Conservation (phyloP, 2,329 filamentous ascomycete species). For the Aureobasidium sp. region DNA sequence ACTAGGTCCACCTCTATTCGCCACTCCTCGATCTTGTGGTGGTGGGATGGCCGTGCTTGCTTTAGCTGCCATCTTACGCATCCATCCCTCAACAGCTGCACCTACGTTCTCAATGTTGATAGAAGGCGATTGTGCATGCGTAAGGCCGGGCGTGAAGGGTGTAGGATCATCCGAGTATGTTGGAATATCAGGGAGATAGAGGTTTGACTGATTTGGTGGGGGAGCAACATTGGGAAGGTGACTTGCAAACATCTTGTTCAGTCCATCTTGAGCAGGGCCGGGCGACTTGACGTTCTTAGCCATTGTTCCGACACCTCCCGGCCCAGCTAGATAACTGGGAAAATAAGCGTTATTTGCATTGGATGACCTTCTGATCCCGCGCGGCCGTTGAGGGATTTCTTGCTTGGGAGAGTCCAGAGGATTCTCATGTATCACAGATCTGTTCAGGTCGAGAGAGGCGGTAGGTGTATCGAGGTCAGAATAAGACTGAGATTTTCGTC, state of each 20-base stretch:
- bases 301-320: constrained; percentile 83
- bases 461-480: constrained; percentile 58
- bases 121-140: constrained; percentile 21
- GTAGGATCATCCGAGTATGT: constrained; percentile 33
- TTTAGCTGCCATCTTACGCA: constrained; percentile 70
- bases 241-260: constrained; percentile 78
- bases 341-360: constrained; percentile 34
- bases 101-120: constrained; percentile 71
- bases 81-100: constrained; percentile 81
- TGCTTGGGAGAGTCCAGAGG: constrained; percentile 26
- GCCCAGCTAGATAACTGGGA: constrained; percentile 60
- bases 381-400: constrained; percentile 33
- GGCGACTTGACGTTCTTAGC: constrained; percentile 62
- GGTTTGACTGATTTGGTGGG: constrained; percentile 48
- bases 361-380: constrained; percentile 31
- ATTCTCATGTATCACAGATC: constrained; percentile 29
- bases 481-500: constrained; percentile 73
- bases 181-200: constrained; percentile 57
- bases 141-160: constrained; percentile 2
- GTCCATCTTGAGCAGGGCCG: constrained; percentile 73
- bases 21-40: constrained; percentile 19
- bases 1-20: constrained; percentile 26
- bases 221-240: constrained; percentile 70
- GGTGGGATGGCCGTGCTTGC: constrained; percentile 31
- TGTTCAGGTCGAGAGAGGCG: constrained; percentile 55